Conservation (phyloP, 345 rosid species). For the Salix arbutifolia region DNA sequence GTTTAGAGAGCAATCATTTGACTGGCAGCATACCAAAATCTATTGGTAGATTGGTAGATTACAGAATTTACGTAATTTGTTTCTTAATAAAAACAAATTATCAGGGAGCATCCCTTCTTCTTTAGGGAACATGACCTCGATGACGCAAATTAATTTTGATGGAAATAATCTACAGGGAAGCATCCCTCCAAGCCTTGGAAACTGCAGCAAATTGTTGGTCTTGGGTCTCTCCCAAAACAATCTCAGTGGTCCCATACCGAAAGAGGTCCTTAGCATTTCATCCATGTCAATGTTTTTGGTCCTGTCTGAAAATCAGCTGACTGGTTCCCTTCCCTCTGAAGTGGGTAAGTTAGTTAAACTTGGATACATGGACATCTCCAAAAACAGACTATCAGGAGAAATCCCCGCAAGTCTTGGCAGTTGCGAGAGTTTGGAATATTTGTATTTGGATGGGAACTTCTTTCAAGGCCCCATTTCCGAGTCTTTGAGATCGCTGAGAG, state of each 20-base stretch:
- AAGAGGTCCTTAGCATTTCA: constrained; percentile 5
- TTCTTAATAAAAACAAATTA: not conserved
- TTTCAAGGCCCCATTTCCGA: constrained; percentile 1
- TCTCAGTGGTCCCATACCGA: constrained; percentile 8
- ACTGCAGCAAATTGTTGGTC: not conserved
- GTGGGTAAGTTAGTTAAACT: too few relatives aligned
- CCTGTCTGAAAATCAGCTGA: not conserved
- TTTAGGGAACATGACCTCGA: constrained; percentile 1
- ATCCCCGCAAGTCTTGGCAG: constrained; percentile 8
- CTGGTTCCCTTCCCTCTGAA: constrained; percentile 6
- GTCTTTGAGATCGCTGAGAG: constrained; percentile 4
- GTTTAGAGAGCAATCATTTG: not conserved
- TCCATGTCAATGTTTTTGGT: not conserved
- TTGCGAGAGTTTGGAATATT: not conserved
- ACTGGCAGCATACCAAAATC: constrained; percentile 4
- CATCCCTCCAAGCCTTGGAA: constrained; percentile 11
- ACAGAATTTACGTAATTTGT: not conserved
- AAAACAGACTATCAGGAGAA: constrained; percentile 6
- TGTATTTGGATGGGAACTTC: constrained; percentile 5
- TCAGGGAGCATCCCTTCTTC: constrained; percentile 16
- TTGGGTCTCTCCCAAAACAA: constrained; percentile 1
- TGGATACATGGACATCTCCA: too few relatives aligned
- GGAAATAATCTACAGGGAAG: constrained; percentile 8
- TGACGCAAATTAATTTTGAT: not conserved
- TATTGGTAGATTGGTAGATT: constrained; percentile 5